phyloP scores from a whole-genome alignment of 1,139 yeast species.

The Lodderomyces pseudojiufengensis region DNA sequence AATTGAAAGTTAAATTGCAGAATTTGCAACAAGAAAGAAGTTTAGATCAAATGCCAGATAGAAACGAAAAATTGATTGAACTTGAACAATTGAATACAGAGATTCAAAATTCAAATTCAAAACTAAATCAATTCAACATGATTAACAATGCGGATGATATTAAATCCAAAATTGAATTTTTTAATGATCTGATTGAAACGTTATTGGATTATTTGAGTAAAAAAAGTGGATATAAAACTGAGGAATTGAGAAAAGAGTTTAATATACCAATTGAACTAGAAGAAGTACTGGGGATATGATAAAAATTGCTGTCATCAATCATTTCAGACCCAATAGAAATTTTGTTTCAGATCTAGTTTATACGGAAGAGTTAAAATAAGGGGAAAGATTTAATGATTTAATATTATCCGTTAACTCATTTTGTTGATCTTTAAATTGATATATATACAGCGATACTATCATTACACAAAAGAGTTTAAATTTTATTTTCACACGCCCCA shows the following conservation, averaged over 20 bases:
- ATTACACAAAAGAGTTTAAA: no score
- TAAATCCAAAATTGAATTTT: constrained; percentile 13
- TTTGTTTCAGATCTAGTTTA: no score
- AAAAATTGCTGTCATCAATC: no score
- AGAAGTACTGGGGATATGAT: constrained; percentile 2
- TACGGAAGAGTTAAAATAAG: no score
- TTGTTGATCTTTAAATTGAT: no score
- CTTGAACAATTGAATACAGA: constrained; percentile 3
- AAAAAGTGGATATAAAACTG: constrained; percentile 6
- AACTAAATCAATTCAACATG: constrained; percentile 4
- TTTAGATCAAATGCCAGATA: constrained; percentile 1
- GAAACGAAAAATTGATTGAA: constrained; percentile 4
- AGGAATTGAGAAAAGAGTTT: constrained; percentile 13
- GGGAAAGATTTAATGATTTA: no score
- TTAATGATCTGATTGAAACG: constrained; percentile 15
- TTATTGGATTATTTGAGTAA: constrained; percentile 14
- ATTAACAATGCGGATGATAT: constrained; percentile 3
- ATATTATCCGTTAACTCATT: no score
- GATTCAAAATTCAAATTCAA: constrained; percentile 2
- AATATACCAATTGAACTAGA: constrained; percentile 16
- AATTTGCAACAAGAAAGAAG: constrained; percentile 5
- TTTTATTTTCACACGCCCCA: no score
- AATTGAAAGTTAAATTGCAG: constrained; percentile 6
- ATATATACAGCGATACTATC: no score
- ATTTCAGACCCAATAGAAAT: no score